Evolutionary conservation across 495 filamentous ascomycete species (phyloP).

Genomic region (Tuber indicum): DNA sequence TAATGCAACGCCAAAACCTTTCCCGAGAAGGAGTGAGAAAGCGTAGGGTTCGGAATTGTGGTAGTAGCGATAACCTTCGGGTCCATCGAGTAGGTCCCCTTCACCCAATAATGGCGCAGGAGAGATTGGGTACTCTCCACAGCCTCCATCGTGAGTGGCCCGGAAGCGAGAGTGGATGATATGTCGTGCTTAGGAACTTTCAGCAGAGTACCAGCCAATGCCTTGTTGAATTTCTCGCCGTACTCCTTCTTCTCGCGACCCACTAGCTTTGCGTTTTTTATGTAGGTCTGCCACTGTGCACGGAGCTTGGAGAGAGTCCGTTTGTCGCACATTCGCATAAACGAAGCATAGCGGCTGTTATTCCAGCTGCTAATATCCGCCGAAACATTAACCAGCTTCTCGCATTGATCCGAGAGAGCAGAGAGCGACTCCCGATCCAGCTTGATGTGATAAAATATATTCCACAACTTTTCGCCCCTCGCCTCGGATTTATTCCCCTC

Average conservation of each 20-base stretch:
- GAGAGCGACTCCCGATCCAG: constrained; percentile 44
- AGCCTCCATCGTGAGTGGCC: constrained; percentile 26
- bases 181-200: constrained; percentile 8
- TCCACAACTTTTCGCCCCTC: constrained; percentile 46
- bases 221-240: constrained; percentile 16
- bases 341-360: constrained; percentile 32
- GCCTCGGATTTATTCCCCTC: constrained; percentile 39
- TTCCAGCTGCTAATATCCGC: constrained; percentile 36
- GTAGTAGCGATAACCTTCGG: constrained; percentile 11
- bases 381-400: constrained; percentile 43
- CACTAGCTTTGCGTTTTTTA: constrained; percentile 15
- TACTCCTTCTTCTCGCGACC: constrained; percentile 19
- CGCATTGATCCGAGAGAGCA: constrained; percentile 29
- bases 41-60: constrained; percentile 44
- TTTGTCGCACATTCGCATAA: constrained; percentile 39
- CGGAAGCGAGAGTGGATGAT: constrained; percentile 22
- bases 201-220: constrained; percentile 2
- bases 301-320: constrained; percentile 38
- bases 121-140: background rate
- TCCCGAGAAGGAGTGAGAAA: constrained; percentile 30
- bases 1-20: constrained; percentile 44
- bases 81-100: constrained; percentile 24
- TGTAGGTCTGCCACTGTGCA: constrained; percentile 26
- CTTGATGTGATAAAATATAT: constrained; percentile 52
- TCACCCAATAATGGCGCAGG: constrained; percentile 28